Percentiles rank a stretch among this genome's conserved stretches.
These are phyloP conservation scores for Saccharomycopsis fermentans DNA, from an alignment of 805 yeast genomes.

Conservation along the genomic window DNA sequence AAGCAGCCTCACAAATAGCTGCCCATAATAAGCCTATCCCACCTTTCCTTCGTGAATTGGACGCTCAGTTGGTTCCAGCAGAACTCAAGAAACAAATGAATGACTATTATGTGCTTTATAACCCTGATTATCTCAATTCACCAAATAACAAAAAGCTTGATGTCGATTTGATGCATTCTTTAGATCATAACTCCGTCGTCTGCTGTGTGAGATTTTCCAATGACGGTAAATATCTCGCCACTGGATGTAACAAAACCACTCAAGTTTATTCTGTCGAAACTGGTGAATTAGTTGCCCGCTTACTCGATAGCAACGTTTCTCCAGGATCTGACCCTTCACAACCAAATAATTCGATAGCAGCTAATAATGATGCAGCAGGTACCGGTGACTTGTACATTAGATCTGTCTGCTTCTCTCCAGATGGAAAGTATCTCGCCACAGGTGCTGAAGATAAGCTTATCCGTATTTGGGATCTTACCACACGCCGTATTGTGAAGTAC, in stretches of 20 bases:
- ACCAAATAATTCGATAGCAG: neutral
- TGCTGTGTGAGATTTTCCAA: conserved; percentile 92
- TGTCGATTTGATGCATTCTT: conserved; percentile 79
- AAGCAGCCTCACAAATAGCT: conserved; percentile 25
- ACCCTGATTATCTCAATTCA: conserved; percentile 36
- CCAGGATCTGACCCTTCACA: neutral
- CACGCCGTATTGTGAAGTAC: conserved; percentile 75
- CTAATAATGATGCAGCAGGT: conserved; percentile 23
- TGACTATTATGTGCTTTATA: conserved; percentile 83
- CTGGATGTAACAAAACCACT: conserved; percentile 96
- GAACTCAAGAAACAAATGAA: conserved; percentile 71
- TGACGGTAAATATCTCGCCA: conserved; percentile 87
- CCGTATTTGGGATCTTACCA: conserved; percentile 90
- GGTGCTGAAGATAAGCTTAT: conserved; percentile 85
- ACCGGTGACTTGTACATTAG: conserved; percentile 85
- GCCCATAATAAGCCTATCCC: conserved; percentile 31
- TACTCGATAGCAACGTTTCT: conserved; percentile 61
- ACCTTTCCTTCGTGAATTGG: conserved; percentile 68
- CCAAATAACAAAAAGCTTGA: conserved; percentile 68
- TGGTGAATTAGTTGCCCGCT: conserved; percentile 79
- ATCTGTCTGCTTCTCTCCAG: conserved; percentile 94
- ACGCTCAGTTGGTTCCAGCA: conserved; percentile 64
- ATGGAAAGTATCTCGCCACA: conserved; percentile 61
- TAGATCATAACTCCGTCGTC: conserved; percentile 89
- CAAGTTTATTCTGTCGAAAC: conserved; percentile 89